phyloP scores from a whole-genome alignment of 495 filamentous ascomycete species.

The Daldinia concentrica region DNA sequence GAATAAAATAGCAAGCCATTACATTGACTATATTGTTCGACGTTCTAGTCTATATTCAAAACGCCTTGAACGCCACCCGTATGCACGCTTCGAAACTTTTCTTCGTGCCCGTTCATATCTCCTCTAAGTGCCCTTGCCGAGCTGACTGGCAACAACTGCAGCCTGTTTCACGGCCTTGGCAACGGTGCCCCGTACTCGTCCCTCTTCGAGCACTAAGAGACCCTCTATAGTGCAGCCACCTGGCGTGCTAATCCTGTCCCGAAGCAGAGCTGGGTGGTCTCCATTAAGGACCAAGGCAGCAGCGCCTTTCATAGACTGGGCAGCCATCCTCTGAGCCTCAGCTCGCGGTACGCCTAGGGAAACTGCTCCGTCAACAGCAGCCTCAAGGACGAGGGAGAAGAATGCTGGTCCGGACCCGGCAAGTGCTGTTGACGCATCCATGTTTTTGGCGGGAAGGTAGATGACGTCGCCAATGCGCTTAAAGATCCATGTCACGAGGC shows the following conservation, averaged over 20 bases:
- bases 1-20: conserved; percentile 5
- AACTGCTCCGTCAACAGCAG: conserved; percentile 79
- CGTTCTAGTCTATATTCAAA: conserved; percentile 20
- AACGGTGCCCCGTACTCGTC: conserved; percentile 72
- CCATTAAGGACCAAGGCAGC: conserved; percentile 74
- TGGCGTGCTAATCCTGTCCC: conserved; percentile 81
- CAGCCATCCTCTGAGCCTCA: conserved; percentile 82
- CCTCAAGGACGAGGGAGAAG: conserved; percentile 79
- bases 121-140: conserved; percentile 66
- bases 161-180: conserved; percentile 80
- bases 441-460: conserved; percentile 68
- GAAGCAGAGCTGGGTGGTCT: conserved; percentile 78
- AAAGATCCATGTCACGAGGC: conserved; percentile 82
- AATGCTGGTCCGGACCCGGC: conserved; percentile 84
- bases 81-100: conserved; percentile 14
- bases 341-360: conserved; percentile 81
- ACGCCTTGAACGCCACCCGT: conserved; percentile 34
- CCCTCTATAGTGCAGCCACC: conserved; percentile 85
- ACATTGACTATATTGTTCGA: not conserved
- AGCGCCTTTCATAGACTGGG: conserved; percentile 79
- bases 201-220: conserved; percentile 79
- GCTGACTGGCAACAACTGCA: conserved; percentile 75
- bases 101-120: conserved; percentile 52
- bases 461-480: conserved; percentile 72
- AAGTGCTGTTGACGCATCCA: conserved; percentile 80